phyloP scores from a whole-genome alignment of 805 yeast genomes.

The Saturnispora kantuleensis region DNA sequence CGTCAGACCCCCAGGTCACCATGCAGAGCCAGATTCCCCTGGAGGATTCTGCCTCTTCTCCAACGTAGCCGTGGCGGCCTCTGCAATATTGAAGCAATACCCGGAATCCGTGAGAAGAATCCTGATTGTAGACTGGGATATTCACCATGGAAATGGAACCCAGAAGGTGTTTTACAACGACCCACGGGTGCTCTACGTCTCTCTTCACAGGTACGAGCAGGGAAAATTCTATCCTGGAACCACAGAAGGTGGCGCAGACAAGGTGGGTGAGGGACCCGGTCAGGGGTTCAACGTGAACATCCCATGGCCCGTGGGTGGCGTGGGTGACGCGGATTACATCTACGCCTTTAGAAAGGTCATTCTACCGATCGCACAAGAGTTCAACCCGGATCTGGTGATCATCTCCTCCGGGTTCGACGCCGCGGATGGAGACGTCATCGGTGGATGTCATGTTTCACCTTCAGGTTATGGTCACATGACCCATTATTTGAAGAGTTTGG shows the following conservation, averaged over 20 bases:
- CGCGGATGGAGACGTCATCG: constrained; percentile 95
- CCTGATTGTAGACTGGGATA: constrained; percentile 92
- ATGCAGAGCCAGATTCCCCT: constrained; percentile 94
- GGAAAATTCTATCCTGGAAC: constrained; percentile 95
- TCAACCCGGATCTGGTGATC: constrained; percentile 85
- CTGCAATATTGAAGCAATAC: constrained; percentile 65
- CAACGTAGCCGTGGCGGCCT: constrained; percentile 96
- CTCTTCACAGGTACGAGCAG: constrained; percentile 85
- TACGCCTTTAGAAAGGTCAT: constrained; percentile 82
- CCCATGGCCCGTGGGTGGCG: constrained; percentile 89
- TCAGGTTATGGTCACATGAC: constrained; percentile 97
- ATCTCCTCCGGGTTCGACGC: constrained; percentile 97
- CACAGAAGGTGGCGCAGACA: constrained; percentile 68
- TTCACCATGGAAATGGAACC: constrained; percentile 98
- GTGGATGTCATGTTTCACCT: constrained; percentile 93
- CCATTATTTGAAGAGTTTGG: constrained; percentile 76
- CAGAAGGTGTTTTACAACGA: constrained; percentile 86
- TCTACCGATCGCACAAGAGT: constrained; percentile 83
- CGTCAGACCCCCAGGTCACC: constrained; percentile 98
- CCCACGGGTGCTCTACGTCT: constrained; percentile 82
- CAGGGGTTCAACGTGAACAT: constrained; percentile 82
- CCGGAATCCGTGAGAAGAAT: constrained; percentile 84
- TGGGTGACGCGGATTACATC: constrained; percentile 91
- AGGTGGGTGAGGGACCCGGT: constrained; percentile 79
- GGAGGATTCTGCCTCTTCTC: constrained; percentile 96